Conservation (phyloP, 306 rosid species). For the Vigna mungo region DNA sequence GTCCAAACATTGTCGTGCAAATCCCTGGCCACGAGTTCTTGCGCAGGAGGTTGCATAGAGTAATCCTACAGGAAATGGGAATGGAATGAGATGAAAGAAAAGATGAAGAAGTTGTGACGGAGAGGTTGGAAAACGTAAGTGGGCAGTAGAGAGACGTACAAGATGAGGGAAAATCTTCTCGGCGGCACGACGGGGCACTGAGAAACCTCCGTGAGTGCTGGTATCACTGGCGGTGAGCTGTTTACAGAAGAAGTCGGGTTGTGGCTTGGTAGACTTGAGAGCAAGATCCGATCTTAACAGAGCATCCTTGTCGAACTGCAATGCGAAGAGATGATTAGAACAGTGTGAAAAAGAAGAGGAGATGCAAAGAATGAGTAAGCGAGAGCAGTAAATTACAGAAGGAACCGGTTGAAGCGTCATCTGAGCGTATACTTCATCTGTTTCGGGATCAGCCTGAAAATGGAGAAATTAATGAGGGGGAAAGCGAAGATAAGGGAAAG, state of each 20-base stretch:
- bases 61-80: conserved; percentile 58
- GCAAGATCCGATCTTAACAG: conserved; percentile 86
- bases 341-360: neutral
- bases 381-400: conserved; percentile 56
- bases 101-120: neutral
- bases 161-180: conserved; percentile 97
- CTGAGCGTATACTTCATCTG: conserved; percentile 95
- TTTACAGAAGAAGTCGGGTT: conserved; percentile 92
- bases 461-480: neutral
- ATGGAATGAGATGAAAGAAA: conserved; percentile 42
- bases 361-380: neutral
- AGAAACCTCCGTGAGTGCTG: conserved; percentile 98
- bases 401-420: conserved; percentile 90
- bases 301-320: conserved; percentile 87
- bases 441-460: conserved; percentile 90
- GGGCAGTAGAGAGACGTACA: conserved; percentile 50
- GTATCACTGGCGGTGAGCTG: conserved; percentile 97
- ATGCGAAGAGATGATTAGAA: neutral
- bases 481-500: neutral
- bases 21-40: conserved; percentile 90
- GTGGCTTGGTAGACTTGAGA: conserved; percentile 82
- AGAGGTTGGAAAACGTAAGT: neutral
- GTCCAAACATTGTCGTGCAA: conserved; percentile 88
- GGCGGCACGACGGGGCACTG: conserved; percentile 98
- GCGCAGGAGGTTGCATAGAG: conserved; percentile 96